Evolutionary conservation across 768 basidiomycete species (phyloP).

Genomic region (Leccinum uliginosum): DNA sequence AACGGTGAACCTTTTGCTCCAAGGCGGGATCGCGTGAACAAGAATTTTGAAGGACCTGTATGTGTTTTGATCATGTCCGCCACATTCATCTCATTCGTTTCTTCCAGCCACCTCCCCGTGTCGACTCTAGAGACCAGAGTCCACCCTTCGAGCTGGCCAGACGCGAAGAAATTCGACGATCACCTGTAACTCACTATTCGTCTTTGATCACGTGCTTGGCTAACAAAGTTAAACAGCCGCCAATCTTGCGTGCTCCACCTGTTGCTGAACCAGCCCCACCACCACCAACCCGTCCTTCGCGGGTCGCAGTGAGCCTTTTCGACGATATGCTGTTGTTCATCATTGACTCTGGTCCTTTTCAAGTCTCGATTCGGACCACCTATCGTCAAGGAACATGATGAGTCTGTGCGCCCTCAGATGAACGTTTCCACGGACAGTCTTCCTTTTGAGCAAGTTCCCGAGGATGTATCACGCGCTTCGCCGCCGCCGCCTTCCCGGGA

Average conservation of each 20-base stretch:
- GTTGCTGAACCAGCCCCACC: constrained; percentile 7
- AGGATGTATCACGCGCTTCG: constrained; percentile 20
- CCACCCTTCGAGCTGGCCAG: background rate
- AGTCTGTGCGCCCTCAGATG: constrained; percentile 2
- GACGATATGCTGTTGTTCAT: background rate
- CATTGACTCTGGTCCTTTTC: background rate
- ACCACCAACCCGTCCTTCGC: constrained; percentile 11
- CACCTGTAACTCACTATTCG: constrained; percentile 16
- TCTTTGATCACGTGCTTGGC: background rate
- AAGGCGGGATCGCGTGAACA: constrained; percentile 14
- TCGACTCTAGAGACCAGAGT: background rate
- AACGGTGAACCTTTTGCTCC: constrained; percentile 19
- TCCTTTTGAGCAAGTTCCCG: constrained; percentile 9
- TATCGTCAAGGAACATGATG: constrained; percentile 16
- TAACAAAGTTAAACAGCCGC: constrained; percentile 13
- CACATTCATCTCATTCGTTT: constrained; percentile 6
- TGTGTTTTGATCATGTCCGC: background rate
- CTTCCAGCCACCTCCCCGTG: constrained; percentile 17
- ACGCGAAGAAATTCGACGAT: constrained; percentile 11
- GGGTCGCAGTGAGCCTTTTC: constrained; percentile 12
- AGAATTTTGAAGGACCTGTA: constrained; percentile 25
- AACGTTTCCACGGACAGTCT: constrained; percentile 18
- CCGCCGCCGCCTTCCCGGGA: constrained; percentile 29
- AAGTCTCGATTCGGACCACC: constrained; percentile 34
- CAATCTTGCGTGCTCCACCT: constrained; percentile 2